Percentiles rank a stretch among this genome's conserved stretches.
Evolutionary conservation across 164 flowering plant genomes (phyloP).

Genomic region (Liquidambar formosana): DNA sequence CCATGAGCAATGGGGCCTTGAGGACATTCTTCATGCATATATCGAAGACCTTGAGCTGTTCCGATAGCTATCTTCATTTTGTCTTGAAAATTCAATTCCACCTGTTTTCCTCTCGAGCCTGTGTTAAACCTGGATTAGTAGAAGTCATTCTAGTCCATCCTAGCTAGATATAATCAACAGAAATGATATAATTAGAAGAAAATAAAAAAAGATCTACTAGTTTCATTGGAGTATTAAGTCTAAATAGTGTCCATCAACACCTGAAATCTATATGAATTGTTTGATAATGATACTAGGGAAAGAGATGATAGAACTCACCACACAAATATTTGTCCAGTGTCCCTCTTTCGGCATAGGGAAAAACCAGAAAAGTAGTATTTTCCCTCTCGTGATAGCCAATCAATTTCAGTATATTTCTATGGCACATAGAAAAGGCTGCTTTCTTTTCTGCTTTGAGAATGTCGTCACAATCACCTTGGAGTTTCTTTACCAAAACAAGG

Average conservation of each 20-base stretch:
- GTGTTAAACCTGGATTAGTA: not conserved
- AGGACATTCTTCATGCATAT: slow-evolving; percentile 52
- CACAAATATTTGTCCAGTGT: slow-evolving; percentile 26
- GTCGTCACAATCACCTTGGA: slow-evolving; percentile 6
- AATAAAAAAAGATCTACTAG: too few relatives aligned
- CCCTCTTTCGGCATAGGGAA: slow-evolving; percentile 12
- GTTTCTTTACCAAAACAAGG: slow-evolving; percentile 28
- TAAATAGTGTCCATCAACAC: too few relatives aligned
- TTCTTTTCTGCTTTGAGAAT: slow-evolving; percentile 38
- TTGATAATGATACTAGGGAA: not conserved
- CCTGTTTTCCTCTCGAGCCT: slow-evolving; percentile 10
- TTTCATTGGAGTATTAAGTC: too few relatives aligned
- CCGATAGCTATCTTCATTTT: slow-evolving; percentile 39
- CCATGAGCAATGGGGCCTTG: slow-evolving; percentile 41
- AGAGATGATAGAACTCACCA: slow-evolving; percentile 14
- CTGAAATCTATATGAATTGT: too few relatives aligned
- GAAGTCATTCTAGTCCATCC: not conserved
- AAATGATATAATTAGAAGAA: too few relatives aligned
- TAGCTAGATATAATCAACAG: not conserved
- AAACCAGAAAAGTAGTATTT: slow-evolving; percentile 25
- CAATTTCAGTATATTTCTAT: slow-evolving; percentile 28
- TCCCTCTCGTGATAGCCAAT: slow-evolving; percentile 30
- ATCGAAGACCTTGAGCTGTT: slow-evolving; percentile 30
- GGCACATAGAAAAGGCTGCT: slow-evolving; percentile 30
- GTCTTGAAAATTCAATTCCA: slow-evolving; percentile 23